Percentiles rank a stretch among this genome's conserved stretches.
Conservation (phyloP, 163 green algal species). For the Chlamydomonas reinhardtii region DNA sequence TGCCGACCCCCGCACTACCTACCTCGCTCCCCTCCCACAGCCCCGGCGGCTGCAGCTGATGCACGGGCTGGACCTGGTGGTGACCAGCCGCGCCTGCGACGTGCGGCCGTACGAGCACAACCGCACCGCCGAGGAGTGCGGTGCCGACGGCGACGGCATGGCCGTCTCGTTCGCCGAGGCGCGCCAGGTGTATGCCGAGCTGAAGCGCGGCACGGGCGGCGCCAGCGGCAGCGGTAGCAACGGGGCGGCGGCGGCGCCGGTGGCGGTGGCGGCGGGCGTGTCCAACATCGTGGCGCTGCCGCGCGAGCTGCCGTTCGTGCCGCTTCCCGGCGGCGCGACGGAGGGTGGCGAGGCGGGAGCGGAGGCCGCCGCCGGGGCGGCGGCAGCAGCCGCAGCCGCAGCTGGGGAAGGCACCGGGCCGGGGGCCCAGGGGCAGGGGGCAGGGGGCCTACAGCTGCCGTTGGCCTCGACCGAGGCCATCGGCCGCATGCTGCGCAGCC, state of each 20-base stretch:
- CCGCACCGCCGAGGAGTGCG: constrained; percentile 41
- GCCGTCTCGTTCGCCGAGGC: constrained; percentile 36
- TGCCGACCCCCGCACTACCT: too few species aligned
- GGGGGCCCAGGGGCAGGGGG: too few species aligned
- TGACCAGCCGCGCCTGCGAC: constrained; percentile 43
- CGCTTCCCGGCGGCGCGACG: neutral
- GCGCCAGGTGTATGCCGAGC: constrained; percentile 15
- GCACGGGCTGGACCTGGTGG: constrained; percentile 46
- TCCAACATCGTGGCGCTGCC: constrained; percentile 42
- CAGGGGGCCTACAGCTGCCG: neutral
- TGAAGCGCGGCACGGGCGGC: neutral
- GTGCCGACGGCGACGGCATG: constrained; percentile 59
- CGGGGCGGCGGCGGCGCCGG: too few species aligned
- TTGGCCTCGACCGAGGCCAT: neutral
- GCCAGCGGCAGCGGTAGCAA: neutral
- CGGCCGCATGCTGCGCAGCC: neutral
- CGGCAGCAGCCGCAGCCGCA: constrained; percentile 23
- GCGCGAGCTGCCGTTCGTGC: neutral
- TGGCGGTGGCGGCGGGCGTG: neutral
- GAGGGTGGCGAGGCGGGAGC: neutral
- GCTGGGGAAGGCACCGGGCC: neutral
- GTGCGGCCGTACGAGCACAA: constrained; percentile 50
- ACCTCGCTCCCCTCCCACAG: neutral
- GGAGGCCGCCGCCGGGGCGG: neutral
- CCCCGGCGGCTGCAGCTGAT: constrained; percentile 30